Conservation (phyloP, 129 eudicot genomes). For the Pulicaria dysenterica region DNA sequence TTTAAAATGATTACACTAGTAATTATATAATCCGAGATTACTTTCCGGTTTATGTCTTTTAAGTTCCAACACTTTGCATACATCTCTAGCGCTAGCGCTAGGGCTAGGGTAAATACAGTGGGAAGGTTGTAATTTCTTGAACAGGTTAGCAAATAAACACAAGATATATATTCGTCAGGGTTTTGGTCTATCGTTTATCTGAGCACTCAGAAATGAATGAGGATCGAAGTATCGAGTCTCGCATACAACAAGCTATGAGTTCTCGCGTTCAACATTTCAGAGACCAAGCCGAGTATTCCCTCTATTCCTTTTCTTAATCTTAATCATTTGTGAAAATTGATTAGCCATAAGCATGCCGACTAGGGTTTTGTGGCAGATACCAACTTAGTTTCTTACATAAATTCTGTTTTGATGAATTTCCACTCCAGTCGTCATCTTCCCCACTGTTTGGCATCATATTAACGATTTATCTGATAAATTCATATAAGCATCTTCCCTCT, state of each 20-base stretch:
- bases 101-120: too few species aligned
- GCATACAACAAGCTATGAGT: conserved; percentile 47
- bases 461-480: not conserved
- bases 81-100: too few species aligned
- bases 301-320: not conserved
- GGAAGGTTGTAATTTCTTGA: too few species aligned
- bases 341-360: not conserved
- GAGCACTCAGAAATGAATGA: conserved; percentile 29
- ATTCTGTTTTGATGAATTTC: too few species aligned
- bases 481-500: too few species aligned
- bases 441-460: not conserved
- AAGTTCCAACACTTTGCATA: too few species aligned
- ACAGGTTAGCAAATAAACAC: too few species aligned
- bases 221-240: conserved; percentile 39
- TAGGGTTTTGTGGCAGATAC: conserved; percentile 25
- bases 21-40: too few species aligned
- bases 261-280: conserved; percentile 65
- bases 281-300: conserved; percentile 61
- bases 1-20: too few species aligned
- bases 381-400: not conserved
- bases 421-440: not conserved
- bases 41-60: too few species aligned
- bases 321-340: conserved; percentile 9
- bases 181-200: too few species aligned
- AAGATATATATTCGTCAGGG: too few species aligned